Conservation (phyloP, 2,329 filamentous ascomycete species). For the Fusarium sp. region DNA sequence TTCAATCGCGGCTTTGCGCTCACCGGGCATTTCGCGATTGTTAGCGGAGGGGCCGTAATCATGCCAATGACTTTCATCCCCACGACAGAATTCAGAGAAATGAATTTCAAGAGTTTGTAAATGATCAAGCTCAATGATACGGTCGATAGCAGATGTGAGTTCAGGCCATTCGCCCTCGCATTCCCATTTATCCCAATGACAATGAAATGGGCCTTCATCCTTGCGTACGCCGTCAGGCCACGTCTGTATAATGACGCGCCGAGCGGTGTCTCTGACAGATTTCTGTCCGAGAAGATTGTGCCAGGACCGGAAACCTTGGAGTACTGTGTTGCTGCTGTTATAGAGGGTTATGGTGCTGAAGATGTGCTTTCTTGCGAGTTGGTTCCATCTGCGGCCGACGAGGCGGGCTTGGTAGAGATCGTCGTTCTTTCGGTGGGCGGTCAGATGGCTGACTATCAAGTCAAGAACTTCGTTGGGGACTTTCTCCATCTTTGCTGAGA, state of each 20-base stretch:
- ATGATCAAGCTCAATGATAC: not conserved
- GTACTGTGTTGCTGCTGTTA: too few species aligned
- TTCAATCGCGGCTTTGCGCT: not conserved
- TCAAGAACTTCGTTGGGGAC: not conserved
- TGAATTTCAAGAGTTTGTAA: not conserved
- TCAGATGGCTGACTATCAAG: not conserved
- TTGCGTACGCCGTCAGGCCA: not conserved
- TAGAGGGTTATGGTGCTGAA: not conserved
- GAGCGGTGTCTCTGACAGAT: not conserved
- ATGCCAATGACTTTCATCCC: not conserved
- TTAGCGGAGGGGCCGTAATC: rapidly evolving
- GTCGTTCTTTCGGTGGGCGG: rapidly evolving
- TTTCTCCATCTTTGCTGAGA: not conserved
- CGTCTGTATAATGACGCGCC: not conserved
- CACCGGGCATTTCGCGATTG: not conserved
- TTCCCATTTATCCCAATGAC: not conserved
- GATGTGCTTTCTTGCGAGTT: not conserved
- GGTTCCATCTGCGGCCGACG: not conserved
- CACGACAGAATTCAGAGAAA: not conserved
- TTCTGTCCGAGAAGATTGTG: not conserved
- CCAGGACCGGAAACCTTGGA: not conserved
- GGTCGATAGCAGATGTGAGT: not conserved
- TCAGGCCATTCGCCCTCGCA: not conserved
- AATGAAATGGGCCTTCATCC: not conserved
- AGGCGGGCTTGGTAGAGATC: not conserved